Conservation (phyloP, 2,329 filamentous ascomycete genomes). For the Alternaria sp. region DNA sequence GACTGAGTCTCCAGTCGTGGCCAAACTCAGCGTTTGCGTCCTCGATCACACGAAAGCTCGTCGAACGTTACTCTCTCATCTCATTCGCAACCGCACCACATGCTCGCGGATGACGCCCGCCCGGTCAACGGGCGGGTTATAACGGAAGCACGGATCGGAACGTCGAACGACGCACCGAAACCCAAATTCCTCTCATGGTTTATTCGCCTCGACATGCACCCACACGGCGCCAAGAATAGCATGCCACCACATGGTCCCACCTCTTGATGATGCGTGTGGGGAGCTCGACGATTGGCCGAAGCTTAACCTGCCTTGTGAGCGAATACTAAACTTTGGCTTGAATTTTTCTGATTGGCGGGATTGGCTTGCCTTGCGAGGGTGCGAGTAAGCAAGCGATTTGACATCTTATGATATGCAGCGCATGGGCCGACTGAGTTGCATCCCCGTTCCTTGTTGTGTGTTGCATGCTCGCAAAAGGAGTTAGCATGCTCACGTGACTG, state of each 20-base stretch:
- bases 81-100: not conserved
- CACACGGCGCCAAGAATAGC: not conserved
- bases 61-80: not conserved
- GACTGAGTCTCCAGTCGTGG: not conserved
- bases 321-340: not conserved
- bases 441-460: not conserved
- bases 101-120: constrained; percentile 4
- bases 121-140: constrained; percentile 3
- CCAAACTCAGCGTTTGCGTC: not conserved
- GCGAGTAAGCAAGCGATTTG: not conserved
- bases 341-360: not conserved
- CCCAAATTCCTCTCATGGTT: not conserved
- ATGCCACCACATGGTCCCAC: not conserved
- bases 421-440: not conserved
- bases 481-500: constrained; percentile 4
- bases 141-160: constrained; percentile 12
- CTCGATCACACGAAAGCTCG: not conserved
- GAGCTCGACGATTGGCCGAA: constrained; percentile 3
- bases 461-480: not conserved
- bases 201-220: not conserved
- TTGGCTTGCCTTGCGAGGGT: not conserved
- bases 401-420: constrained; percentile 1
- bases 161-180: constrained; percentile 11
- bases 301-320: not conserved
- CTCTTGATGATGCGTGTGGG: constrained; percentile 1